Evolutionary conservation across 768 basidiomycete genomes (phyloP).

Genomic region (Hydnomerulius pinastri): DNA sequence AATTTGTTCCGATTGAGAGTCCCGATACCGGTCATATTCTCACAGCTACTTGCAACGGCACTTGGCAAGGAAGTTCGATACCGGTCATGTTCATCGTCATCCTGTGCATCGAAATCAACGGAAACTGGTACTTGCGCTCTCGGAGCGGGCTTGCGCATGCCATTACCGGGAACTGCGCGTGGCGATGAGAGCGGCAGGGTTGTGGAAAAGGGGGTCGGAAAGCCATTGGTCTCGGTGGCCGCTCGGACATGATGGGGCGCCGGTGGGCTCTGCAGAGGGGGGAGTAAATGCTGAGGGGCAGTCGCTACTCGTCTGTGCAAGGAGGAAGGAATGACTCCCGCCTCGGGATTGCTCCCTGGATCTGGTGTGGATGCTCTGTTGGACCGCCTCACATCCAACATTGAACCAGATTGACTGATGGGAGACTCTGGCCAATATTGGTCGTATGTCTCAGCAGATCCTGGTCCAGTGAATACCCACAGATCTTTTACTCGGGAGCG

Average conservation of each 20-base stretch:
- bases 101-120: slow-evolving; percentile 43
- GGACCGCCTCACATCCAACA: slow-evolving; percentile 37
- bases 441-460: slow-evolving; percentile 31
- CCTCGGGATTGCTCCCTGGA: slow-evolving; percentile 24
- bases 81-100: slow-evolving; percentile 33
- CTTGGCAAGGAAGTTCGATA: slow-evolving; percentile 53
- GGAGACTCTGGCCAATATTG: slow-evolving; percentile 37
- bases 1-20: slow-evolving; percentile 32
- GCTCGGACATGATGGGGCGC: slow-evolving; percentile 34
- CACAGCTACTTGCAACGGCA: slow-evolving; percentile 48
- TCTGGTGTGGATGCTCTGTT: slow-evolving; percentile 35
- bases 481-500: slow-evolving; percentile 75
- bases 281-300: slow-evolving; percentile 26
- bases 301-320: slow-evolving; percentile 34
- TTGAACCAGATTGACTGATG: slow-evolving; percentile 37
- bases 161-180: slow-evolving; percentile 33
- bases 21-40: slow-evolving; percentile 72
- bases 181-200: slow-evolving; percentile 19
- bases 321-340: slow-evolving; percentile 26
- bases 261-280: slow-evolving; percentile 16
- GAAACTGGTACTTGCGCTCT: slow-evolving; percentile 64
- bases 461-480: slow-evolving; percentile 73
- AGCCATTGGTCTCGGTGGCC: slow-evolving; percentile 34
- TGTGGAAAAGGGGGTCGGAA: slow-evolving; percentile 17
- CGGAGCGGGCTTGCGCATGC: slow-evolving; percentile 64